These are phyloP conservation scores for Bolboschoenus planiculmis DNA, from an alignment of 176 grass and related monocot genomes.

Conservation along the genomic window DNA sequence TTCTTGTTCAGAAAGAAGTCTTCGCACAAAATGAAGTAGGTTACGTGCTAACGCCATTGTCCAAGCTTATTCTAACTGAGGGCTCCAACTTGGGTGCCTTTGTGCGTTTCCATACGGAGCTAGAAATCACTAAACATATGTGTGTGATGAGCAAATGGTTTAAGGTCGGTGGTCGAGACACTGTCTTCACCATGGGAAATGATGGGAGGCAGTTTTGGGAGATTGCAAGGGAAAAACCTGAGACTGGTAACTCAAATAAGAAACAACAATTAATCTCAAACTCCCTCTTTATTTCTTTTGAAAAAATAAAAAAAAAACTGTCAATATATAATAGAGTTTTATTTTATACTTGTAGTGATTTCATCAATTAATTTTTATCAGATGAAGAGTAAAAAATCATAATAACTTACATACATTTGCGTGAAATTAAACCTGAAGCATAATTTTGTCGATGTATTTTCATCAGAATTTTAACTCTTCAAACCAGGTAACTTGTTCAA, in stretches of 20 bases:
- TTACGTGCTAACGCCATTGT: not conserved
- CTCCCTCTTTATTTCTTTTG: not conserved
- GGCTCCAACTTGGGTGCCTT: not conserved
- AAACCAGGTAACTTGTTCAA: not conserved
- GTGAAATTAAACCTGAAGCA: not conserved
- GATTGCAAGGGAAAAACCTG: not conserved
- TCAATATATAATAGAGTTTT: not conserved
- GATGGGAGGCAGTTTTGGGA: slow-evolving; percentile 4
- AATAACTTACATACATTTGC: not conserved
- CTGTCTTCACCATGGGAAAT: not conserved
- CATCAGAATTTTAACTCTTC: not conserved
- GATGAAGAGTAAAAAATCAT: too few relatives aligned
- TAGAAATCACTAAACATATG: not conserved
- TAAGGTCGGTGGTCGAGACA: not conserved
- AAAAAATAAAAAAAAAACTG: too few relatives aligned
- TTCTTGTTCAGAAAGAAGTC: not conserved
- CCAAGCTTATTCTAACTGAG: not conserved
- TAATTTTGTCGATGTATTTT: not conserved
- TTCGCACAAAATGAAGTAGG: not conserved
- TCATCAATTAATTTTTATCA: too few relatives aligned
- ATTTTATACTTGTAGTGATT: not conserved
- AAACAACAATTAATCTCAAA: not conserved
- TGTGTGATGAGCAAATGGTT: not conserved
- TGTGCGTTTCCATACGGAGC: not conserved
- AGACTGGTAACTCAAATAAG: not conserved